Percentiles rank a stretch among this genome's conserved stretches.
These are phyloP conservation scores for Kazachstania sp. DNA, from an alignment of 1,139 yeast species.

Conservation along the genomic window DNA sequence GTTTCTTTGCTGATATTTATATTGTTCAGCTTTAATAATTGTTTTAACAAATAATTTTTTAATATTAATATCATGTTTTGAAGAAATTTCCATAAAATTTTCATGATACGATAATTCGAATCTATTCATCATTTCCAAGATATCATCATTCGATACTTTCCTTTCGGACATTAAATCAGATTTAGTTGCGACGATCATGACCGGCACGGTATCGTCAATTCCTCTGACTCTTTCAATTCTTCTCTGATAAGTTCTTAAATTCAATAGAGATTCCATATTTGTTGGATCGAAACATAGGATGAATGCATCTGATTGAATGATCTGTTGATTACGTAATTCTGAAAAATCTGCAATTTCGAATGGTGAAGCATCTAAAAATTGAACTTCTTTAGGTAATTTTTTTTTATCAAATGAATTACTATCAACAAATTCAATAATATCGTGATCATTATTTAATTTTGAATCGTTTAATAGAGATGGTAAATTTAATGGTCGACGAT, in stretches of 20 bases:
- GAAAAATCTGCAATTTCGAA: conserved; percentile 20
- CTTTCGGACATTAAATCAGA: conserved; percentile 14
- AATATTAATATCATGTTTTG: conserved; percentile 16
- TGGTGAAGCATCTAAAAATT: conserved; percentile 20
- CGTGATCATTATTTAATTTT: not conserved
- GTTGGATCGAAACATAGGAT: conserved; percentile 24
- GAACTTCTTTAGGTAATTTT: conserved; percentile 13
- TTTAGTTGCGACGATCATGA: conserved; percentile 22
- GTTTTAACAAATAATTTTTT: conserved; percentile 11
- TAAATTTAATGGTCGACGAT: conserved; percentile 12
- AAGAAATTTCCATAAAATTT: conserved; percentile 21
- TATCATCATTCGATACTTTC: conserved; percentile 8
- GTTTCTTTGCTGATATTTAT: conserved; percentile 7
- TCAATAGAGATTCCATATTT: conserved; percentile 15
- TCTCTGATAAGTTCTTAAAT: conserved; percentile 15
- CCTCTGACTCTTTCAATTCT: conserved; percentile 18
- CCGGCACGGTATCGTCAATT: conserved; percentile 15
- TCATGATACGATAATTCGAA: conserved; percentile 12
- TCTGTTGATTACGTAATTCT: conserved; percentile 18
- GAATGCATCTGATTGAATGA: conserved; percentile 26
- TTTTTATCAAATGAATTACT: conserved; percentile 2
- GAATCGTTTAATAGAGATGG: not conserved
- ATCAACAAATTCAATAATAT: not conserved
- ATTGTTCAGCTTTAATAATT: conserved; percentile 12
- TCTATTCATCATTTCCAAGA: conserved; percentile 7